Evolutionary conservation across 2,329 filamentous ascomycete species (phyloP).

Genomic region (Botrytis hyacinthi): DNA sequence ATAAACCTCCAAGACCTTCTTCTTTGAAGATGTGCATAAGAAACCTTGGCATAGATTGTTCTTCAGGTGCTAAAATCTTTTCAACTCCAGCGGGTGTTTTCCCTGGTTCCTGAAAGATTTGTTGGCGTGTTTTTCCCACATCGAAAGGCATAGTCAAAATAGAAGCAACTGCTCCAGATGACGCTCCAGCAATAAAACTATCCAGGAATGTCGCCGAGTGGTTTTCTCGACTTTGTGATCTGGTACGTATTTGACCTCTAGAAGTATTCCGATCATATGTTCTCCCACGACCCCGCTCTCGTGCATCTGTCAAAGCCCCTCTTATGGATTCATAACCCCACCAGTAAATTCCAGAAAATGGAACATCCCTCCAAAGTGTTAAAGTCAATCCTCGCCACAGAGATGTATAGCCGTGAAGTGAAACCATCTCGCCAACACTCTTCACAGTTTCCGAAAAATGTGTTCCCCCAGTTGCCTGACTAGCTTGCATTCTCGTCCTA

Average conservation of each 20-base stretch:
- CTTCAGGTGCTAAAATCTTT: slow-evolving; percentile 59
- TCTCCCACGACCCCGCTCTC: slow-evolving; percentile 52
- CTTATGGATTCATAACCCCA: slow-evolving; percentile 91
- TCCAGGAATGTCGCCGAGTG: slow-evolving; percentile 78
- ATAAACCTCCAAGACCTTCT: slow-evolving; percentile 78
- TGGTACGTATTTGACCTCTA: slow-evolving; percentile 47
- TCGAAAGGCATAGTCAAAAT: slow-evolving; percentile 93
- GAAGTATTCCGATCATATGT: slow-evolving; percentile 42
- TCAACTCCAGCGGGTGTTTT: slow-evolving; percentile 40
- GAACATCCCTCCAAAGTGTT: slow-evolving; percentile 94
- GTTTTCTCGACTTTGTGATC: slow-evolving; percentile 64
- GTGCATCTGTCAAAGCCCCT: slow-evolving; percentile 65
- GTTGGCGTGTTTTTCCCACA: slow-evolving; percentile 92
- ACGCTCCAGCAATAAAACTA: slow-evolving; percentile 82
- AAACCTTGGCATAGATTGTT: slow-evolving; percentile 74
- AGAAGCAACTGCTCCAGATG: slow-evolving; percentile 80
- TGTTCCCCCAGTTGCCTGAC: slow-evolving; percentile 54
- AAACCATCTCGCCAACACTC: slow-evolving; percentile 77
- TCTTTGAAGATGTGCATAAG: slow-evolving; percentile 88
- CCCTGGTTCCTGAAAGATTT: slow-evolving; percentile 67
- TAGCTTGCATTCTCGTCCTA: slow-evolving; percentile 85
- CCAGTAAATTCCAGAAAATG: slow-evolving; percentile 97
- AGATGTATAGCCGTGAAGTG: slow-evolving; percentile 70
- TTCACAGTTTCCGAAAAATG: slow-evolving; percentile 78
- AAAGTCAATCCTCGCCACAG: slow-evolving; percentile 88